Evolutionary conservation across 75 land plant genomes (phyloP).

Genomic region (Sequoia sempervirens): DNA sequence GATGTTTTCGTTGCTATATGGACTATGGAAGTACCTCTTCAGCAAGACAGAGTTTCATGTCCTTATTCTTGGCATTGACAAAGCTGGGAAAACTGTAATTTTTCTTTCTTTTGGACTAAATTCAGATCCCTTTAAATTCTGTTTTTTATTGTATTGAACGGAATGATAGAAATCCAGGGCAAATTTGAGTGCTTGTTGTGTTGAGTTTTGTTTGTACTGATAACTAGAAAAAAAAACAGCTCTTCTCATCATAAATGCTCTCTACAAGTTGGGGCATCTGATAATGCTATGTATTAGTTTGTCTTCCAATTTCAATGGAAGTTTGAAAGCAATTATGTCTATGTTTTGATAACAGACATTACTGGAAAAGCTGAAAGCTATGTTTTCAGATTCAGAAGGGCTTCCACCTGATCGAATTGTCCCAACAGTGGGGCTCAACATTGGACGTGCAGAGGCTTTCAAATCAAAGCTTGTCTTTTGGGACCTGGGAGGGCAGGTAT

Average conservation of each 20-base stretch:
- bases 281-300: neutral
- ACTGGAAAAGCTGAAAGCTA: slow-evolving; percentile 79
- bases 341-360: slow-evolving; percentile 51
- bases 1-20: slow-evolving; percentile 93
- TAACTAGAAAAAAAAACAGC: too few relatives aligned
- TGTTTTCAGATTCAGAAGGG: slow-evolving; percentile 76
- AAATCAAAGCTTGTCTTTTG: slow-evolving; percentile 92
- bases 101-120: slow-evolving; percentile 1
- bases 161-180: neutral
- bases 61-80: slow-evolving; percentile 94
- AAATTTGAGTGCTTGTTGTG: neutral
- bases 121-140: neutral
- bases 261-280: neutral
- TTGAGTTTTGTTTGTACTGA: neutral
- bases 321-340: neutral
- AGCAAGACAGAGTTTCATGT: slow-evolving; percentile 96
- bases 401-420: slow-evolving; percentile 95
- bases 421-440: slow-evolving; percentile 95
- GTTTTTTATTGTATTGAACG: neutral
- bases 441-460: slow-evolving; percentile 82
- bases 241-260: neutral
- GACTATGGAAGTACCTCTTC: slow-evolving; percentile 83
- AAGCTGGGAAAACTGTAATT: slow-evolving; percentile 92
- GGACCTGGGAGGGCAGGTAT: slow-evolving; percentile 97
- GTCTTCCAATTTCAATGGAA: slow-evolving; percentile 1